Base-by-base conservation (phyloP, 2,329 filamentous ascomycete genomes). In the Diaporthe helianthi region DNA sequence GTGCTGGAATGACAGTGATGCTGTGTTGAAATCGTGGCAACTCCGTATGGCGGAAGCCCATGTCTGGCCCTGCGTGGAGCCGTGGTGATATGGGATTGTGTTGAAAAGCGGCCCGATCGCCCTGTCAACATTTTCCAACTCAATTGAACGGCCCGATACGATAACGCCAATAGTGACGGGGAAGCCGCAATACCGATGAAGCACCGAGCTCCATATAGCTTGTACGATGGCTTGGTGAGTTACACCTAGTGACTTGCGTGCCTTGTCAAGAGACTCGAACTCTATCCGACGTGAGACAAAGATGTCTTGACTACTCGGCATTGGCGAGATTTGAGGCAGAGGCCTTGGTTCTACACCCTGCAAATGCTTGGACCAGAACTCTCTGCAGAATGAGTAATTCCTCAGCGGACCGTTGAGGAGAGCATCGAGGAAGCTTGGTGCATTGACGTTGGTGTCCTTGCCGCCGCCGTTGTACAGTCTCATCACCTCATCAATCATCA, bases 91-190 rank as follows among this genome's bases (percentile, higher is more conserved):
- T 0, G 94, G 93, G 1, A 98, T 82, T 0, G 94, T 97, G 76
- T 98, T 98, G 84, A 98, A 97, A 24, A 98, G 81, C 0, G 95
- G 94, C 0, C 94, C 95, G 51, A 96, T 86, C 0, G 92, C 87
- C 26, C 83, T 76, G 55, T 94, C 91, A 2, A 90, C 86, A 2
- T 83, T 83, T 9, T 90, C 85, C 15, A 93, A 80, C 52, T 92
- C 87, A 5, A 97, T 86, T 0, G 89, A 87, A 70, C 94, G 86
- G 0, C 94, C 95, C 8, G 94, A 96, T 0, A 93, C 86, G 15
- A 98, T 86, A 24, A 97, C 81, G 0, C 95, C 95, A 17, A 94
- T 82, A 0, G 88, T 87, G 1, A 86, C 79, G 8, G 83, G 78
- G 19, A 79, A 76, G 3, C 79, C 76, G 33, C 86, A 80, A 71